phyloP scores from a whole-genome alignment of 106 monocot genomes.

The Cymbidium sinense region DNA sequence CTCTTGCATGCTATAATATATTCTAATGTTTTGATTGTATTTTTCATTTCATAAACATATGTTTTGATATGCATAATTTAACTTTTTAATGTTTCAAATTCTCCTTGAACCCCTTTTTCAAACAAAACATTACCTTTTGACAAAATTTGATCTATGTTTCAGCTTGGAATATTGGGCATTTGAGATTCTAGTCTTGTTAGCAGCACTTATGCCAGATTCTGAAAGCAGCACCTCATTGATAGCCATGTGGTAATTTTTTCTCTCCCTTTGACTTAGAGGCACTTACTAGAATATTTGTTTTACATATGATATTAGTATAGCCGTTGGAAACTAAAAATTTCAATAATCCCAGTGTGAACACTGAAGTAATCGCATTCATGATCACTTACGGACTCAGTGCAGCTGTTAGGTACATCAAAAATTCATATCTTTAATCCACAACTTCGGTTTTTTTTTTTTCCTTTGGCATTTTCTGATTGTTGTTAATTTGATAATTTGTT shows the following conservation, averaged over 20 bases:
- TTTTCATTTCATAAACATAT: background rate
- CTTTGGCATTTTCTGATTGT: background rate
- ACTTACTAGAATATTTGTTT: background rate
- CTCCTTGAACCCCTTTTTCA: background rate
- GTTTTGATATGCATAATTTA: background rate
- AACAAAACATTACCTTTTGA: background rate
- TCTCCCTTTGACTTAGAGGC: background rate
- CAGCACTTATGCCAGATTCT: constrained; percentile 71
- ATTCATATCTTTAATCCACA: background rate
- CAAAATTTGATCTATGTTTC: background rate
- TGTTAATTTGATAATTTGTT: background rate
- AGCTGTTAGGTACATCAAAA: background rate
- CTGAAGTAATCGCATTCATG: constrained; percentile 59
- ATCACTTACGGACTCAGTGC: constrained; percentile 45
- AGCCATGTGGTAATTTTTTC: background rate
- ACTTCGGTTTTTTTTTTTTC: background rate
- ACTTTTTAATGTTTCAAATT: background rate
- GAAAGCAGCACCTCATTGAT: constrained; percentile 58
- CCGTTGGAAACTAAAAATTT: constrained; percentile 2
- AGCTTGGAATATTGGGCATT: constrained; percentile 91
- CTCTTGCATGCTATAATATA: too few relatives aligned
- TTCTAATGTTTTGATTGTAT: background rate
- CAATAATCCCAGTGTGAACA: constrained; percentile 42
- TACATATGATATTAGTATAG: background rate
- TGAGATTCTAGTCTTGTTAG: constrained; percentile 70